phyloP scores from a whole-genome alignment of 495 filamentous ascomycete genomes.

The Tirmania nivea region DNA sequence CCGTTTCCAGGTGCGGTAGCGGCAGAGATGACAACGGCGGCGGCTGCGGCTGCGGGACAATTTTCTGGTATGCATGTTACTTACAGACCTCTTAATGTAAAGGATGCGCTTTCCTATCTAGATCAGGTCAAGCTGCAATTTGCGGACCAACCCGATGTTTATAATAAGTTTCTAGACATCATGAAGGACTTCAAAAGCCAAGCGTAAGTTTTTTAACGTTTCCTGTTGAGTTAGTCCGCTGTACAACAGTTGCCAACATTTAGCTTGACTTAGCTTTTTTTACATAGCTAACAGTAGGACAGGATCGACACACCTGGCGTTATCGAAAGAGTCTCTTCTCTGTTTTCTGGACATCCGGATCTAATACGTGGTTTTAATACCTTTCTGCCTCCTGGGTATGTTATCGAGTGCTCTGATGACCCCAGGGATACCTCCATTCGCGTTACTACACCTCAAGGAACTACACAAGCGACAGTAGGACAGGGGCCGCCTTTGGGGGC shows the following conservation, averaged over 20 bases:
- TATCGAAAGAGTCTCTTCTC: slow-evolving; percentile 86
- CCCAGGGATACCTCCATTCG: slow-evolving; percentile 37
- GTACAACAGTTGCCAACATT: neutral
- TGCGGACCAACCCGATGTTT: slow-evolving; percentile 88
- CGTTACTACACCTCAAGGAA: slow-evolving; percentile 88
- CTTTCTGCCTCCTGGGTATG: slow-evolving; percentile 88
- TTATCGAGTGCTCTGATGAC: slow-evolving; percentile 56
- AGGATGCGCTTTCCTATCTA: slow-evolving; percentile 93
- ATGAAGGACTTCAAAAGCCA: slow-evolving; percentile 99
- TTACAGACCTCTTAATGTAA: neutral
- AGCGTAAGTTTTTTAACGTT: slow-evolving; percentile 40
- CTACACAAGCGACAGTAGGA: slow-evolving; percentile 31
- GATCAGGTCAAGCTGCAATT: slow-evolving; percentile 99
- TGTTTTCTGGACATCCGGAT: slow-evolving; percentile 90
- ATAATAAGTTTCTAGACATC: slow-evolving; percentile 93
- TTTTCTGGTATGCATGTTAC: neutral
- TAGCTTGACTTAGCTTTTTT: neutral
- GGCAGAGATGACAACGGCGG: neutral
- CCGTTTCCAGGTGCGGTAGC: neutral
- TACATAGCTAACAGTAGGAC: neutral
- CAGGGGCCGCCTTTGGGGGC: neutral
- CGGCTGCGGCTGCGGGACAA: neutral
- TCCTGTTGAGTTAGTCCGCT: too few species aligned
- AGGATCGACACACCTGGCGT: slow-evolving; percentile 97
- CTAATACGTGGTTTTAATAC: slow-evolving; percentile 98